phyloP scores from a whole-genome alignment of 257 asterid genomes.

The Gentiana macrophylla region DNA sequence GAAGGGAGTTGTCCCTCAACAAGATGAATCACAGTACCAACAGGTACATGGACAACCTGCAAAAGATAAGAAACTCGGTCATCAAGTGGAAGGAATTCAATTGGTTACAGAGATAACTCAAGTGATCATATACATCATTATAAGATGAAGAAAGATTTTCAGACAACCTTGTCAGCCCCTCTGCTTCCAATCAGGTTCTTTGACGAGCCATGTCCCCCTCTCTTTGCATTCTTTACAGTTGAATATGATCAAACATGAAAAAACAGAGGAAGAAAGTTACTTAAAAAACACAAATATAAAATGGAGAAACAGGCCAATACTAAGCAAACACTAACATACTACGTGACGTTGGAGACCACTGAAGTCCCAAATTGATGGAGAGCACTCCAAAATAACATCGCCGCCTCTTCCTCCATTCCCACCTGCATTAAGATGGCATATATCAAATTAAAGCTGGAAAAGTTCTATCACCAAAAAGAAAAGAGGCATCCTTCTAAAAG shows the following conservation, averaged over 20 bases:
- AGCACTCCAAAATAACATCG: conserved; percentile 77
- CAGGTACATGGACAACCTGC: conserved; percentile 78
- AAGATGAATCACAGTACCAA: conserved; percentile 86
- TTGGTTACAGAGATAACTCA: conserved; percentile 5
- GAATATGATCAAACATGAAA: conserved; percentile 1
- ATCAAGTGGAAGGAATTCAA: conserved; percentile 2
- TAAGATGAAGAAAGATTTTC: conserved; percentile 5
- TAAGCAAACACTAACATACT: conserved; percentile 31
- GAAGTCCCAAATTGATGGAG: conserved; percentile 79
- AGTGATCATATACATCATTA: conserved; percentile 6
- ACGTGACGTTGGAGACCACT: conserved; percentile 83
- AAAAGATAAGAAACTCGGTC: conserved; percentile 7
- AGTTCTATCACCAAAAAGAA: neutral
- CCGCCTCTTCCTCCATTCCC: conserved; percentile 98
- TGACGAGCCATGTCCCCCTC: conserved; percentile 83
- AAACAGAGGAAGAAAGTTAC: neutral
- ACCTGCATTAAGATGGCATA: conserved; percentile 36
- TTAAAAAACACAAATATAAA: neutral
- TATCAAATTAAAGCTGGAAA: neutral
- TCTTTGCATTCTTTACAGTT: conserved; percentile 70
- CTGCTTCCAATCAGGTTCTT: conserved; percentile 86
- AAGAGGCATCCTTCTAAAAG: too few relatives aligned
- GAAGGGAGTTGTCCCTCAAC: conserved; percentile 70
- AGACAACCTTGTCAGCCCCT: conserved; percentile 76
- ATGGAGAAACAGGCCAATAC: conserved; percentile 1